Percentiles rank a stretch among this genome's conserved stretches.
Conservation (phyloP, 2,329 filamentous ascomycete genomes). For the Cladobotryum mycophilum region DNA sequence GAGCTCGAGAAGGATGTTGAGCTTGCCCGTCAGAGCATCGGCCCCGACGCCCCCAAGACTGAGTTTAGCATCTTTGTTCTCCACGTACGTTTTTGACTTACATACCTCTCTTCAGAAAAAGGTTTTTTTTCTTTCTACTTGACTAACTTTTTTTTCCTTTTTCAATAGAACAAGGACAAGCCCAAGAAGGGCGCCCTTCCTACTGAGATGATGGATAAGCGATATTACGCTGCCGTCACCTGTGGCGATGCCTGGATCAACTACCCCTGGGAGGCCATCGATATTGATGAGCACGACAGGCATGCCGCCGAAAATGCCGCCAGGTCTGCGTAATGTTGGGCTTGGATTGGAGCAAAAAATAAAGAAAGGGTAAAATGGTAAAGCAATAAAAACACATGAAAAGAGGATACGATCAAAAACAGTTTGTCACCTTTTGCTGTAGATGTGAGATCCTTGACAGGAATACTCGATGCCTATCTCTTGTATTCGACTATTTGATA, state of each 20-base stretch:
- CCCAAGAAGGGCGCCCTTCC: conserved; percentile 84
- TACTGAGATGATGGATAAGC: conserved; percentile 64
- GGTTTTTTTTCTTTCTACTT: conserved; percentile 8
- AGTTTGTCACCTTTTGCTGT: not conserved
- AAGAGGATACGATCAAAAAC: conserved; percentile 3
- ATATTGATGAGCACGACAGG: conserved; percentile 88
- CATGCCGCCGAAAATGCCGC: conserved; percentile 45
- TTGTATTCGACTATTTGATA: too few species aligned
- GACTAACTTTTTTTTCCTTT: not conserved
- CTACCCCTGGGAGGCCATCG: conserved; percentile 95
- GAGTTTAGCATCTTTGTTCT: conserved; percentile 93
- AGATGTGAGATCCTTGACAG: not conserved
- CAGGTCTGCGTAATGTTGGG: conserved; percentile 9
- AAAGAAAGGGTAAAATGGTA: conserved; percentile 5
- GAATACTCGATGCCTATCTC: not conserved
- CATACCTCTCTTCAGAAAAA: conserved; percentile 17
- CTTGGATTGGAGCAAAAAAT: not conserved
- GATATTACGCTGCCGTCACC: conserved; percentile 81
- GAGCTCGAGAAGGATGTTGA: conserved; percentile 95
- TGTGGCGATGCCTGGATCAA: conserved; percentile 96
- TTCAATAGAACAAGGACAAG: conserved; percentile 97
- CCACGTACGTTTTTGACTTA: conserved; percentile 57
- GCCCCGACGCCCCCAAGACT: conserved; percentile 60
- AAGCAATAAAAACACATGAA: not conserved
- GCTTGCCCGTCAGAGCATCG: conserved; percentile 66